A percentile compares a stretch with the other conserved stretches of the same genome.
These are phyloP conservation scores for Diaporthe batatas DNA, from an alignment of 2,329 filamentous ascomycete genomes.

Conservation along the genomic window DNA sequence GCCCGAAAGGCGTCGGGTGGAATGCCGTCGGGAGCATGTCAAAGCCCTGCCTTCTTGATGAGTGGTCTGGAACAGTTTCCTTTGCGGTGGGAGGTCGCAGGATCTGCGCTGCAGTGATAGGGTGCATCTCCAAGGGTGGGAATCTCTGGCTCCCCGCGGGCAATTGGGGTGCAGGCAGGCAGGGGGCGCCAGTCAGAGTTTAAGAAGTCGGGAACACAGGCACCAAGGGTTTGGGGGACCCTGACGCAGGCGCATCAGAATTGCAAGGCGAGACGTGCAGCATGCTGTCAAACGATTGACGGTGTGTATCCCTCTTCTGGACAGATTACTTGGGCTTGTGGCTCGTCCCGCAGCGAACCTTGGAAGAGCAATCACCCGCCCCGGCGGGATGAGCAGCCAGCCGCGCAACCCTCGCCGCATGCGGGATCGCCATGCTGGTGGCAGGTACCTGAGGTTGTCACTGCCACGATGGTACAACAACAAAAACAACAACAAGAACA, in stretches of 20 bases:
- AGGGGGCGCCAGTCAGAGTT: background rate
- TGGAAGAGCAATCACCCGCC: conserved; percentile 16
- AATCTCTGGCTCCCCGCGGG: background rate
- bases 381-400: background rate
- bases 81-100: conserved; percentile 1
- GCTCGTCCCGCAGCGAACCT: background rate
- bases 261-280: conserved; percentile 33
- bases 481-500: too few relatives aligned
- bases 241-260: conserved; percentile 13
- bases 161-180: background rate
- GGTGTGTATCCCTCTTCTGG: background rate
- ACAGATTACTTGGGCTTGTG: background rate
- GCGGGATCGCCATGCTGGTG: background rate
- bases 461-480: background rate
- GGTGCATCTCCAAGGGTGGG: background rate
- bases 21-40: background rate
- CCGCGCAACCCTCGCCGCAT: background rate
- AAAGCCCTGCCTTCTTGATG: conserved; percentile 25
- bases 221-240: conserved; percentile 12
- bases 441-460: background rate
- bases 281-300: conserved; percentile 24
- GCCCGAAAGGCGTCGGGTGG: conserved; percentile 18
- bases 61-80: conserved; percentile 6
- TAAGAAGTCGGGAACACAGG: background rate
- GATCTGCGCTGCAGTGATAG: conserved; percentile 35